Conservation (phyloP, 495 filamentous ascomycete species). For the Xylaria palmicola region DNA sequence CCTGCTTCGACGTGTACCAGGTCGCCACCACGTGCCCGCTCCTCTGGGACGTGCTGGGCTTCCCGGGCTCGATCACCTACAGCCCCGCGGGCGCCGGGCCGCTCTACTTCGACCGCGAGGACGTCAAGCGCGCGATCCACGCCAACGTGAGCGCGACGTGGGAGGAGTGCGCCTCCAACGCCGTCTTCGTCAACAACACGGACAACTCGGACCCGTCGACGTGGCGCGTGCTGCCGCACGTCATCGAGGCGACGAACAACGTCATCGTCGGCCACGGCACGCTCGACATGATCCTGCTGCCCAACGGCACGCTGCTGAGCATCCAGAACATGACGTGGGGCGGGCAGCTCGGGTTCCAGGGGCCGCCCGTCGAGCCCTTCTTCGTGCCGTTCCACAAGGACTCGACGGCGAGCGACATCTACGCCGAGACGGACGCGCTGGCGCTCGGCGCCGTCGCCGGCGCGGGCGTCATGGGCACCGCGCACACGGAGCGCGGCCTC, state of each 20-base stretch:
- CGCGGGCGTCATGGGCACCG: slow-evolving; percentile 34
- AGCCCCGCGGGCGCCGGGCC: slow-evolving; percentile 51
- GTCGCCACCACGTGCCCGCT: slow-evolving; percentile 74
- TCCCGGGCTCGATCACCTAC: slow-evolving; percentile 56
- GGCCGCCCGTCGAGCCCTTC: slow-evolving; percentile 56
- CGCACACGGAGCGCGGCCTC: slow-evolving; percentile 38
- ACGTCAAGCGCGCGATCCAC: slow-evolving; percentile 73
- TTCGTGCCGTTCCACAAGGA: slow-evolving; percentile 64
- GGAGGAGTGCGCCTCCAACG: slow-evolving; percentile 54
- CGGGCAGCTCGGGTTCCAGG: slow-evolving; percentile 68
- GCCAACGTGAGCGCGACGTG: slow-evolving; percentile 59
- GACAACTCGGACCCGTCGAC: slow-evolving; percentile 53
- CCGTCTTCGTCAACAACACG: slow-evolving; percentile 58
- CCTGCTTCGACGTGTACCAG: slow-evolving; percentile 80
- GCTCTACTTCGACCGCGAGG: slow-evolving; percentile 77
- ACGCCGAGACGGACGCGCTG: slow-evolving; percentile 21
- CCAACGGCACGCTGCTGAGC: slow-evolving; percentile 67
- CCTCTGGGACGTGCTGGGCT: slow-evolving; percentile 73
- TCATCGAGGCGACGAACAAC: slow-evolving; percentile 70
- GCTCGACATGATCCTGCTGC: slow-evolving; percentile 59
- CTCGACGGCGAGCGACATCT: slow-evolving; percentile 18
- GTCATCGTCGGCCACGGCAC: slow-evolving; percentile 72
- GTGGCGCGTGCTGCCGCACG: slow-evolving; percentile 59
- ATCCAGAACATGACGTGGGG: slow-evolving; percentile 89
- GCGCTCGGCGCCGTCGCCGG: slow-evolving; percentile 23